phyloP scores from a whole-genome alignment of 176 grass and related monocot genomes.

The Urochloa ruziziensis region DNA sequence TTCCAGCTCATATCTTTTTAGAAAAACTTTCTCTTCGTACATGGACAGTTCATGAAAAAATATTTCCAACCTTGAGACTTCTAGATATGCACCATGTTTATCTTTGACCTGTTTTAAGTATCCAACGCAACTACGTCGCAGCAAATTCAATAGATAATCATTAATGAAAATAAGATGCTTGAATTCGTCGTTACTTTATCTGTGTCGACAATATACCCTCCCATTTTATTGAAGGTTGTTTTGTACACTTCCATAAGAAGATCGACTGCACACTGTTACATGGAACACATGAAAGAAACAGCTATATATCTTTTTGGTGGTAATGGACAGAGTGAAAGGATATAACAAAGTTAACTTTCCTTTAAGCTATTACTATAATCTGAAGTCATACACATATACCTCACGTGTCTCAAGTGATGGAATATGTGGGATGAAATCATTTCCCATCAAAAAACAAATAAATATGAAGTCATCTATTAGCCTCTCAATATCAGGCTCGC shows the following conservation, averaged over 20 bases:
- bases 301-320: neutral
- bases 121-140: neutral
- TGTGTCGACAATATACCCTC: conserved; percentile 56
- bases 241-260: conserved; percentile 64
- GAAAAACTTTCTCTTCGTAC: too few species aligned
- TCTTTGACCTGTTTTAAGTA: conserved; percentile 41
- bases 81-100: conserved; percentile 30
- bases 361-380: too few species aligned
- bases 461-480: too few species aligned
- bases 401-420: neutral
- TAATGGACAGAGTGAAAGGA: neutral
- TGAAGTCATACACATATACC: too few species aligned
- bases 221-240: conserved; percentile 62
- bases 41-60: conserved; percentile 48
- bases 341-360: neutral
- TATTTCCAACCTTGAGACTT: conserved; percentile 45
- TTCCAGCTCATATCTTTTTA: conserved; percentile 25
- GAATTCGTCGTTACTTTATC: conserved; percentile 35
- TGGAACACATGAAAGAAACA: neutral
- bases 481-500: too few species aligned
- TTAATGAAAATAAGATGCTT: neutral
- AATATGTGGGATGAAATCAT: too few species aligned
- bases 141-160: neutral
- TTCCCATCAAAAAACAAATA: too few species aligned
- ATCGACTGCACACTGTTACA: conserved; percentile 42